These are phyloP conservation scores for Akebia trifoliata DNA, from an alignment of 164 flowering plant species.

Conservation along the genomic window DNA sequence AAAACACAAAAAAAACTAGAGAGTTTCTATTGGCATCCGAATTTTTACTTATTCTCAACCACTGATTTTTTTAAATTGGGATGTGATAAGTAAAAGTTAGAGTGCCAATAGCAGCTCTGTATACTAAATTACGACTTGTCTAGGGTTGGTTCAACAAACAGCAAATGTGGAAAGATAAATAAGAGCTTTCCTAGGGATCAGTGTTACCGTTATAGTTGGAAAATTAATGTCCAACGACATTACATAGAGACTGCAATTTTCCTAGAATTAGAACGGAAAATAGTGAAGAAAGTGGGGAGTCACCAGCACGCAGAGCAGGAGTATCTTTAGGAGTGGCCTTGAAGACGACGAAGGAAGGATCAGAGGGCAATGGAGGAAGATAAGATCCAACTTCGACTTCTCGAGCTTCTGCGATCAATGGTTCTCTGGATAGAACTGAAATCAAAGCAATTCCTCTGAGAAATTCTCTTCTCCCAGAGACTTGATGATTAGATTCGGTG, in stretches of 20 bases:
- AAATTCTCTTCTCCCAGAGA: constrained; percentile 35
- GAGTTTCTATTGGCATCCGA: no score
- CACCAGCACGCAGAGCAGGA: constrained; percentile 99
- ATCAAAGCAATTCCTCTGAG: constrained; percentile 36
- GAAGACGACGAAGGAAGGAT: constrained; percentile 90
- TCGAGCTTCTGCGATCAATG: constrained; percentile 35
- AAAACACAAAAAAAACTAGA: no score
- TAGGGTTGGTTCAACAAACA: no score
- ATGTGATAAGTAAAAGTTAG: no score
- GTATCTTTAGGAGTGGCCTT: constrained; percentile 80
- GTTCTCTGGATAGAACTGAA: constrained; percentile 21
- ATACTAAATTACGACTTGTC: no score
- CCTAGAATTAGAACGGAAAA: neutral
- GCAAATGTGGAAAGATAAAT: no score
- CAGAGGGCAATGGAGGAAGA: constrained; percentile 60
- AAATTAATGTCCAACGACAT: no score
- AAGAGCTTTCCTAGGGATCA: neutral
- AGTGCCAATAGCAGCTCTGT: no score
- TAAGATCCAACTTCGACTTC: constrained; percentile 85
- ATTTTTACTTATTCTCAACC: no score
- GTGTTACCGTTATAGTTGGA: neutral
- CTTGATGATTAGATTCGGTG: constrained; percentile 1
- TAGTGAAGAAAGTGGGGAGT: neutral
- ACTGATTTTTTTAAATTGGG: no score
- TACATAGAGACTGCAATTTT: no score